A percentile compares a stretch with the other conserved stretches of the same genome.
Evolutionary conservation across 441 rosid genomes (phyloP).

Genomic region (Arabidopsis hybrid): DNA sequence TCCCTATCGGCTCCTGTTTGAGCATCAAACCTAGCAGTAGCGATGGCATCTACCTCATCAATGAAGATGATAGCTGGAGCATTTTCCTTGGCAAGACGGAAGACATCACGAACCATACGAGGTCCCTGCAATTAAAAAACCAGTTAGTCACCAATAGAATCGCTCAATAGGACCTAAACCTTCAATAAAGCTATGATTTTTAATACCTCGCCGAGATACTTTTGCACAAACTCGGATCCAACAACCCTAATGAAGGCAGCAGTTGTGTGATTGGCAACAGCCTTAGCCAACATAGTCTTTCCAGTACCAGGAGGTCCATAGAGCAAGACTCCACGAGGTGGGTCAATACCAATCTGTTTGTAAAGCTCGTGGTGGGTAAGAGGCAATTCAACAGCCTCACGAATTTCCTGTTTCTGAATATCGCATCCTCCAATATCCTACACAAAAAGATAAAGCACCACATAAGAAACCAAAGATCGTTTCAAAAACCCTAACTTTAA

Average conservation of each 20-base stretch:
- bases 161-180: not conserved
- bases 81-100: constrained; percentile 97
- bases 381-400: constrained; percentile 99
- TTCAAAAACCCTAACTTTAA: constrained; percentile 35
- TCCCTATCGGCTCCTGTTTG: constrained; percentile 99
- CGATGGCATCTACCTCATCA: constrained; percentile 99
- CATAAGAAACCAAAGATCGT: not conserved
- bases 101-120: constrained; percentile 99
- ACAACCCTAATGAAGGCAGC: constrained; percentile 99
- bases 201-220: constrained; percentile 96
- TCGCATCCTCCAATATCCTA: constrained; percentile 99
- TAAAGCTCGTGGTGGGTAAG: constrained; percentile 95
- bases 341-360: constrained; percentile 98
- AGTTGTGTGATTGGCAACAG: constrained; percentile 98
- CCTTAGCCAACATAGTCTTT: constrained; percentile 98
- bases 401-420: constrained; percentile 98
- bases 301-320: constrained; percentile 99
- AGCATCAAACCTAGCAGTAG: constrained; percentile 99
- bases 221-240: constrained; percentile 99
- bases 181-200: not conserved
- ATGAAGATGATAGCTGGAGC: constrained; percentile 99
- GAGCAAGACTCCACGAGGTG: constrained; percentile 97
- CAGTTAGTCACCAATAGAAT: not conserved
- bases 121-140: constrained; percentile 67
- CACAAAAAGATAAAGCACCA: not conserved